These are phyloP conservation scores for Tetragonia tetragonoides DNA, from an alignment of 148 eudicot species.

Conservation along the genomic window DNA sequence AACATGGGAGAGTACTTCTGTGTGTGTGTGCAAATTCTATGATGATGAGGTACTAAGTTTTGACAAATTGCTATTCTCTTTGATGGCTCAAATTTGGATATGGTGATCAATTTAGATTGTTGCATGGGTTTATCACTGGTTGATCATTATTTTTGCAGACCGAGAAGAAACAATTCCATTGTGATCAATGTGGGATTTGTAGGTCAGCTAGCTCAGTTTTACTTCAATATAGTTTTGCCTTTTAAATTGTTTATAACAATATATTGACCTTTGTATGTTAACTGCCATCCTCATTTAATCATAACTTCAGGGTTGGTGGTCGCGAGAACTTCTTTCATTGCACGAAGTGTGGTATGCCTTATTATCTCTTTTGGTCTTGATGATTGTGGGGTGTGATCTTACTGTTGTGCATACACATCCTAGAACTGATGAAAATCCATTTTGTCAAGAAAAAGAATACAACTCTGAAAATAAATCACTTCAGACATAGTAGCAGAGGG, in stretches of 20 bases:
- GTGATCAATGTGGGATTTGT: slow-evolving; percentile 92
- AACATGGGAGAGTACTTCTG: slow-evolving; percentile 88
- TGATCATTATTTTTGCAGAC: slow-evolving; percentile 40
- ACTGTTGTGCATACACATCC: no score
- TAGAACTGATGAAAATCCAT: no score
- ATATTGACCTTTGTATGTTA: slow-evolving; percentile 3
- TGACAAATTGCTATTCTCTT: neutral
- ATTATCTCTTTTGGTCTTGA: slow-evolving; percentile 13
- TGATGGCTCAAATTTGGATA: neutral
- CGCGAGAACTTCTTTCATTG: slow-evolving; percentile 87
- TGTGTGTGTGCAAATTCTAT: slow-evolving; percentile 67
- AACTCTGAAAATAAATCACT: no score
- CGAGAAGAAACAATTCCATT: slow-evolving; percentile 71
- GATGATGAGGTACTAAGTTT: slow-evolving; percentile 62
- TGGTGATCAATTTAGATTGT: neutral
- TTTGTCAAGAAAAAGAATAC: no score
- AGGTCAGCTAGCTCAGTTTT: slow-evolving; percentile 50
- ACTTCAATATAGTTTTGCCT: neutral
- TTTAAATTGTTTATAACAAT: neutral
- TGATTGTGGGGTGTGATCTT: neutral
- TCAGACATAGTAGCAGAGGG: no score
- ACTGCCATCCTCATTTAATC: slow-evolving; percentile 13
- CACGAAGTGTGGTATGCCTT: slow-evolving; percentile 78
- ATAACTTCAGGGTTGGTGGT: slow-evolving; percentile 81
- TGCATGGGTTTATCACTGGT: neutral